Conservation (phyloP, 2,329 filamentous ascomycete species). For the Colletotrichum phormii region DNA sequence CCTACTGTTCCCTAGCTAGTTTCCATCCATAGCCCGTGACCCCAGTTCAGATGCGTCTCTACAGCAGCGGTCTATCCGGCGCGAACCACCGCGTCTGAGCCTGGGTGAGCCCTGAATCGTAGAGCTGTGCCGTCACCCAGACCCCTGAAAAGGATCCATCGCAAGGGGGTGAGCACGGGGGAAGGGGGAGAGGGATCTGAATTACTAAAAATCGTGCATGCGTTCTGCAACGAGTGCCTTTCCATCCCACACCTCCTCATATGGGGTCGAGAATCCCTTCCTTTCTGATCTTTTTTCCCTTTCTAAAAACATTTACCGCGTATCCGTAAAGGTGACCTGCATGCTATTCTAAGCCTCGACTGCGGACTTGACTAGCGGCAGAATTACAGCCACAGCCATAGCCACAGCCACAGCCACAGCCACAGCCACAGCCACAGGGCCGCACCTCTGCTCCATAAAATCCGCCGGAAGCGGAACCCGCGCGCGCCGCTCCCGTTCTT, state of each 20-base stretch:
- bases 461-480: conserved; percentile 13
- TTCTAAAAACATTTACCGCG: not conserved
- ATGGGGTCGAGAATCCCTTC: not conserved
- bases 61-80: conserved; percentile 2
- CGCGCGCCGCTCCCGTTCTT: conserved; percentile 24
- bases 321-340: too few relatives aligned
- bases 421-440: not conserved
- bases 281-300: not conserved
- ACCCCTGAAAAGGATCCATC: not conserved
- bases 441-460: not conserved
- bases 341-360: not conserved
- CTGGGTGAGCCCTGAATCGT: not conserved
- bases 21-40: not conserved
- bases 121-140: not conserved
- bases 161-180: not conserved
- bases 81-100: not conserved
- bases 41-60: not conserved
- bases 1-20: not conserved
- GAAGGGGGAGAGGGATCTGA: not conserved
- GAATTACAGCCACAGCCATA: not conserved
- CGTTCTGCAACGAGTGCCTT: not conserved
- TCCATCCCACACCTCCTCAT: not conserved
- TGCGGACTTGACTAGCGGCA: not conserved
- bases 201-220: conserved; percentile 4
- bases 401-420: not conserved